These are phyloP conservation scores for Dalbergia oliveri DNA, from an alignment of 306 rosid species.

Conservation along the genomic window DNA sequence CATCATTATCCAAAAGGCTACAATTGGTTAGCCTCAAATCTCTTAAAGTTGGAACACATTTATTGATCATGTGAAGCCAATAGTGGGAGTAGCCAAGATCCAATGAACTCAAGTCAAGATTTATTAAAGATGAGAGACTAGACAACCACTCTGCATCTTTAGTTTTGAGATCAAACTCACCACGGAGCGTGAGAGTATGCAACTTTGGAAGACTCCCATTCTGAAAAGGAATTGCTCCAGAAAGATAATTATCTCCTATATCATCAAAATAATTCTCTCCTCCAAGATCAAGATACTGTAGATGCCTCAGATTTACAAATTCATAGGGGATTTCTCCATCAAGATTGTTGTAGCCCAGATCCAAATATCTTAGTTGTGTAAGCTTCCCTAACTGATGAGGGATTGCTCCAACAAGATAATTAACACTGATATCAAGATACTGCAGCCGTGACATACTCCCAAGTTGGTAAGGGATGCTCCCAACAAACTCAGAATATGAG, in stretches of 20 bases:
- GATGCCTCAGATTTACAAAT: neutral
- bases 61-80: neutral
- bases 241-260: too few relatives aligned
- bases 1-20: neutral
- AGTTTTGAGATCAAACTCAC: neutral
- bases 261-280: too few relatives aligned
- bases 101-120: neutral
- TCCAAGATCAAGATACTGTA: neutral
- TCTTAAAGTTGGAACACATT: neutral
- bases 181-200: neutral
- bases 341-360: neutral
- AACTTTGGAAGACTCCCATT: constrained; percentile 10
- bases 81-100: neutral
- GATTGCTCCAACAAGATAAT: neutral
- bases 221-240: constrained; percentile 6
- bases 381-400: constrained; percentile 1
- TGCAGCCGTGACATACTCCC: neutral
- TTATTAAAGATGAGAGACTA: neutral
- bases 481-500: rapidly evolving
- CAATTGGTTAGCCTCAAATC: neutral
- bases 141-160: neutral
- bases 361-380: neutral
- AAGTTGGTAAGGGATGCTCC: constrained; percentile 9
- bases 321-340: neutral
- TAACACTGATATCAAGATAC: neutral